These are phyloP conservation scores for Mycena indigotica DNA, from an alignment of 768 basidiomycete genomes.

Conservation along the genomic window DNA sequence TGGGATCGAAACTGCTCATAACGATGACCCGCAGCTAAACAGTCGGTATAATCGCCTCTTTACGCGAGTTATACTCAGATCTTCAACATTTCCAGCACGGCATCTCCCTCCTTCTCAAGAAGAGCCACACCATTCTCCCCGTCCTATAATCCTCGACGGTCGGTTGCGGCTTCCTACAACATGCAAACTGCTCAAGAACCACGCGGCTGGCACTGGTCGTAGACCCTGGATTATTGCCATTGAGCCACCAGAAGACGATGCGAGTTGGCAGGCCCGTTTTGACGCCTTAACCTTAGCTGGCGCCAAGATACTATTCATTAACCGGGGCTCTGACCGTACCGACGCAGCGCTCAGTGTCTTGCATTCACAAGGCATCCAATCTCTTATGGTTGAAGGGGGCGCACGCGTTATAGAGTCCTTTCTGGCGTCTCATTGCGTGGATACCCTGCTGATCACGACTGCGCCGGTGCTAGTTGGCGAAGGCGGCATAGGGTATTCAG, in stretches of 20 bases:
- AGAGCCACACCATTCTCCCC: conserved; percentile 53
- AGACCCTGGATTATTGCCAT: conserved; percentile 70
- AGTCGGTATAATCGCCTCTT: conserved; percentile 55
- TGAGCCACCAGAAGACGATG: conserved; percentile 14
- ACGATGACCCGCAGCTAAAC: conserved; percentile 95
- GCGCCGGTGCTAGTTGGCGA: conserved; percentile 83
- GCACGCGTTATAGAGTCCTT: conserved; percentile 79
- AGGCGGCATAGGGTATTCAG: conserved; percentile 62
- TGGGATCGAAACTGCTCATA: conserved; percentile 85
- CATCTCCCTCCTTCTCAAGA: conserved; percentile 49
- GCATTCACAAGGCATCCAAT: conserved; percentile 56
- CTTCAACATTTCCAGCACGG: conserved; percentile 43
- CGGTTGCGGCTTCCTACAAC: conserved; percentile 62
- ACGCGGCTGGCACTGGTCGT: conserved; percentile 54
- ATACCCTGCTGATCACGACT: conserved; percentile 80
- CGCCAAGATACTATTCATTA: conserved; percentile 56
- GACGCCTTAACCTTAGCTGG: conserved; percentile 62
- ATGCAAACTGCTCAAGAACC: conserved; percentile 75
- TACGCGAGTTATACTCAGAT: neutral
- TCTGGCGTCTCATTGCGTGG: conserved; percentile 53
- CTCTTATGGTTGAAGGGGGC: conserved; percentile 97
- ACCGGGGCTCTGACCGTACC: conserved; percentile 35
- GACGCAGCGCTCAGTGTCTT: conserved; percentile 54
- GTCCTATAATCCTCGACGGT: conserved; percentile 84
- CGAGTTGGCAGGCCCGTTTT: conserved; percentile 37